A percentile compares a stretch with the other conserved stretches of the same genome.
These are phyloP conservation scores for Lactarius indigo DNA, from an alignment of 768 basidiomycete species.

Conservation along the genomic window DNA sequence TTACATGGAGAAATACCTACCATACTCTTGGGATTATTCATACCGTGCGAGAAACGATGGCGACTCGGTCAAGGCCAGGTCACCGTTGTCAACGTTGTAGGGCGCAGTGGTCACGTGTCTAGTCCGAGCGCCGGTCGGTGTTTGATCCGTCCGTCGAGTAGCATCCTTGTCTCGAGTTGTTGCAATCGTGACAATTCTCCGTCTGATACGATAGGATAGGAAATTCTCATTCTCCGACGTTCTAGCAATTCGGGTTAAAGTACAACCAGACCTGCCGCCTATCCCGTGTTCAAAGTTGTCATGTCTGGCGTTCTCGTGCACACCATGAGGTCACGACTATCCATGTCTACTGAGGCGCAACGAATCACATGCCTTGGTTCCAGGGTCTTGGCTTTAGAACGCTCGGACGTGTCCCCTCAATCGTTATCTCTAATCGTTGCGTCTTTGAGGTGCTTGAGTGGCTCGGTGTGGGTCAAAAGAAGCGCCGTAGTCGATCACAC, in stretches of 20 bases:
- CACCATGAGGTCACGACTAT: not conserved
- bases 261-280: not conserved
- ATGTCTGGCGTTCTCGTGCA: not conserved
- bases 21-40: constrained; percentile 24
- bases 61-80: not conserved
- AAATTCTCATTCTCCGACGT: not conserved
- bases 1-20: not conserved
- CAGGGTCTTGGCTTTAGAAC: constrained; percentile 13
- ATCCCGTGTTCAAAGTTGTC: not conserved
- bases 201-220: not conserved
- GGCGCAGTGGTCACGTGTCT: not conserved
- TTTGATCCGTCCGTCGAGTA: not conserved
- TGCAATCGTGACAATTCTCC: not conserved
- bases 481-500: constrained; percentile 1
- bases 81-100: not conserved
- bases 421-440: constrained; percentile 1
- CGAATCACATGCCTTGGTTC: constrained; percentile 8
- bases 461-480: not conserved
- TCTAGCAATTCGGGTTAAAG: not conserved
- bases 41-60: not conserved
- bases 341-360: not conserved
- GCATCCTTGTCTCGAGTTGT: not conserved
- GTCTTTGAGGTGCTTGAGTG: not conserved
- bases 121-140: not conserved
- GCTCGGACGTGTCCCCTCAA: not conserved